A percentile compares a stretch with the other conserved stretches of the same genome.
phyloP scores from a whole-genome alignment of 805 yeast genomes.

The Teunomyces panamensis region DNA sequence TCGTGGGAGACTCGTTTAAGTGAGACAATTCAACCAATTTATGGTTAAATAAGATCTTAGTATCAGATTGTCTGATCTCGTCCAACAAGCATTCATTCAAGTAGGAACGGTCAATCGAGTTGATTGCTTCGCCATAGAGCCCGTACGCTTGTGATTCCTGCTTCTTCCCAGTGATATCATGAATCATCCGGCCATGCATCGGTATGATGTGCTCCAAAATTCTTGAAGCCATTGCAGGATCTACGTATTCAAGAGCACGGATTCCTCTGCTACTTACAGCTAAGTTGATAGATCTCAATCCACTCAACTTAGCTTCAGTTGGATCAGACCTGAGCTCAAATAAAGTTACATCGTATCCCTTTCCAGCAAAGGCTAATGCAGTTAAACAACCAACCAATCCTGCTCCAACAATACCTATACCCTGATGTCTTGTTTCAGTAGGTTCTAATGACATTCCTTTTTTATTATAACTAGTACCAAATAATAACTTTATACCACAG shows the following conservation, averaged over 20 bases:
- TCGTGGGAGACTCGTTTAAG: conserved; percentile 15
- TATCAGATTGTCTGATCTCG: conserved; percentile 48
- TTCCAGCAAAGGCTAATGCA: conserved; percentile 72
- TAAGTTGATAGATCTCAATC: conserved; percentile 71
- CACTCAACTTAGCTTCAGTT: conserved; percentile 32
- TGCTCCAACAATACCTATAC: conserved; percentile 72
- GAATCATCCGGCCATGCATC: conserved; percentile 89
- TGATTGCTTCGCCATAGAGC: conserved; percentile 75
- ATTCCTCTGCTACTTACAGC: conserved; percentile 89
- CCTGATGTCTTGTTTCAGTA: conserved; percentile 10
- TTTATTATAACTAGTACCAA: background rate
- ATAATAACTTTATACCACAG: background rate
- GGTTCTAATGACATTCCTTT: background rate
- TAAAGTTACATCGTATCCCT: conserved; percentile 69
- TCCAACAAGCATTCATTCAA: conserved; percentile 64
- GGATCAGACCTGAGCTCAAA: conserved; percentile 76
- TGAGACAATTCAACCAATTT: conserved; percentile 48
- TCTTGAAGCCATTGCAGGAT: conserved; percentile 51
- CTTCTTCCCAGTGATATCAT: conserved; percentile 54
- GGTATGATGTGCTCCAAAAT: conserved; percentile 68
- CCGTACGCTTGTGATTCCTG: conserved; percentile 76
- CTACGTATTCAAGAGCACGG: conserved; percentile 61
- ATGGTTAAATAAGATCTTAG: conserved; percentile 51
- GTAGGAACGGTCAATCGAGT: conserved; percentile 75
- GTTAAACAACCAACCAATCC: conserved; percentile 87